Conservation (phyloP, 148 eudicot genomes). For the Mesembryanthemum crystallinum region DNA sequence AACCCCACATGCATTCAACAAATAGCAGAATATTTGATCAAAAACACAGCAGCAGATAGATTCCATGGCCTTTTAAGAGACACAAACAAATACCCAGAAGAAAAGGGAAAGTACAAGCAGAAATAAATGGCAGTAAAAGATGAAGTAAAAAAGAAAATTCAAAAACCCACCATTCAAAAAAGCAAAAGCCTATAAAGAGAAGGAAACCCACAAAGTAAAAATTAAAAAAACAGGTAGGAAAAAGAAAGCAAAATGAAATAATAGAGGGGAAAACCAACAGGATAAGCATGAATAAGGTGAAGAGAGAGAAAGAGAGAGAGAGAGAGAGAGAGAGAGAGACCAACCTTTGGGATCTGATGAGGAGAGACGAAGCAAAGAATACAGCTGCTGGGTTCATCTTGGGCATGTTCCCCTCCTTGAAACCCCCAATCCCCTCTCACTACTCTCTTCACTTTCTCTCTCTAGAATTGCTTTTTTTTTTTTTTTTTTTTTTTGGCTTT, state of each 20-base stretch:
- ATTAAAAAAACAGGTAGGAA: neutral
- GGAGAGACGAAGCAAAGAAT: conserved; percentile 47
- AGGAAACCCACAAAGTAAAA: neutral
- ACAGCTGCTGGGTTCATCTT: conserved; percentile 55
- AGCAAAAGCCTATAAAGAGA: conserved; percentile 8
- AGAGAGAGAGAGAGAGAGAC: conserved; percentile 16
- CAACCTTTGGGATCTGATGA: conserved; percentile 44
- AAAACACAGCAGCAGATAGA: neutral
- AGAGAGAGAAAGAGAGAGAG: neutral
- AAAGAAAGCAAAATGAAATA: neutral
- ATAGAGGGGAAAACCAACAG: neutral
- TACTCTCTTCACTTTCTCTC: conserved; percentile 20
- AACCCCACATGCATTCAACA: conserved; percentile 34
- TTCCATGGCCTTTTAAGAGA: neutral
- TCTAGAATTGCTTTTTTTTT: neutral
- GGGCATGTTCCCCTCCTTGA: conserved; percentile 58
- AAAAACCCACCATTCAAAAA: neutral
- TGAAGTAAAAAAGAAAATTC: conserved; percentile 5
- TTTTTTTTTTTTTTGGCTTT: neutral
- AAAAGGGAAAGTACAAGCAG: conserved; percentile 16
- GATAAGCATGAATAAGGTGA: conserved; percentile 15
- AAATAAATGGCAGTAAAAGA: conserved; percentile 15
- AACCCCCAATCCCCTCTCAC: conserved; percentile 31
- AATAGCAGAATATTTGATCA: conserved; percentile 11
- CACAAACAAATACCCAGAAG: conserved; percentile 21